Evolutionary conservation across 2,329 filamentous ascomycete genomes (phyloP).

Genomic region (Phialemoniopsis sp.): DNA sequence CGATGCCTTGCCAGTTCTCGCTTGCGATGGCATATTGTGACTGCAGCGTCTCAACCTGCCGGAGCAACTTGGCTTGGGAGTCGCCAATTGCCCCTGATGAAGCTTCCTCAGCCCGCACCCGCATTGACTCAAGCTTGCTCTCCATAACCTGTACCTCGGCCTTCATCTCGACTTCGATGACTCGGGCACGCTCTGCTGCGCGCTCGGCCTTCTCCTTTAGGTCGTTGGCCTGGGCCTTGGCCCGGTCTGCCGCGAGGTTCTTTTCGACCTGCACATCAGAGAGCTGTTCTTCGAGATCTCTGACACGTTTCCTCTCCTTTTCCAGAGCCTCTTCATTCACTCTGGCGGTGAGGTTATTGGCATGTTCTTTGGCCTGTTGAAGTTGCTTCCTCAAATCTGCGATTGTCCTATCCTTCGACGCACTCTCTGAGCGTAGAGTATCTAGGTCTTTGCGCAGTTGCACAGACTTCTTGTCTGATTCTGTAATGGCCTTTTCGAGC

Average conservation of each 20-base stretch:
- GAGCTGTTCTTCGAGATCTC: conserved; percentile 53
- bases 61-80: conserved; percentile 80
- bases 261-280: conserved; percentile 74
- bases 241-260: conserved; percentile 61
- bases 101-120: conserved; percentile 81
- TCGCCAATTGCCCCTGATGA: conserved; percentile 79
- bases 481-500: conserved; percentile 50
- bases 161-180: conserved; percentile 72
- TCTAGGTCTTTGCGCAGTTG: conserved; percentile 51
- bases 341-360: conserved; percentile 62
- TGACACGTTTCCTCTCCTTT: conserved; percentile 49
- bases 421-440: conserved; percentile 55
- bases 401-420: conserved; percentile 61
- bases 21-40: conserved; percentile 92
- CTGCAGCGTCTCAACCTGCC: conserved; percentile 93
- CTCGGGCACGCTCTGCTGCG: conserved; percentile 64
- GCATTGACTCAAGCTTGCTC: conserved; percentile 83
- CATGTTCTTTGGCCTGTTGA: conserved; percentile 61
- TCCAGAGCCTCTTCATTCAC: conserved; percentile 65
- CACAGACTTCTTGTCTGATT: conserved; percentile 50
- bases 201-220: conserved; percentile 69
- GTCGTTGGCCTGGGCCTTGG: conserved; percentile 66
- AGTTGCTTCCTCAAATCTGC: conserved; percentile 67
- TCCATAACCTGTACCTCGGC: conserved; percentile 76
- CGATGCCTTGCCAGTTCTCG: conserved; percentile 97